These are phyloP conservation scores for Cynara cardunculus DNA, from an alignment of 129 eudicot species.

Conservation along the genomic window DNA sequence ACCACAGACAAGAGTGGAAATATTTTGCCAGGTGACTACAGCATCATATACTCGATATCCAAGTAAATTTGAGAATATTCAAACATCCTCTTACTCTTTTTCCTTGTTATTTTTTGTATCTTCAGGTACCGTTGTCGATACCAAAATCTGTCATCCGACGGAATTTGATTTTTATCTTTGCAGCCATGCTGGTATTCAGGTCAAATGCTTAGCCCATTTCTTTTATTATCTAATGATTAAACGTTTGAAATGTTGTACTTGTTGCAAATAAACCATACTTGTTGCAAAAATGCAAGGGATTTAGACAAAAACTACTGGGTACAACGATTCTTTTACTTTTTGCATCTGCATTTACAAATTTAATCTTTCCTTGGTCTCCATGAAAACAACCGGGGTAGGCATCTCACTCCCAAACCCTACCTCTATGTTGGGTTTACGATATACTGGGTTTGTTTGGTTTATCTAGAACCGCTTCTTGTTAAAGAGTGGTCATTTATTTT, in stretches of 20 bases:
- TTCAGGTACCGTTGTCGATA: slow-evolving; percentile 67
- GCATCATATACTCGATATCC: neutral
- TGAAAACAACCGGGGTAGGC: too few species aligned
- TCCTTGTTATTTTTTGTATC: neutral
- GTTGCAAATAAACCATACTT: neutral
- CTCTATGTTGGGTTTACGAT: too few species aligned
- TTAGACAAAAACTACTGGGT: too few species aligned
- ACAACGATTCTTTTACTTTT: too few species aligned
- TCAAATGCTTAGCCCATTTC: neutral
- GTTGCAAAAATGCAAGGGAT: neutral
- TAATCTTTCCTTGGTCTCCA: too few species aligned
- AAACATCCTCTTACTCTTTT: neutral
- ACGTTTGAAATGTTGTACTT: neutral
- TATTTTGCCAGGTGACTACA: slow-evolving; percentile 49
- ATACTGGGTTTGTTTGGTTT: too few species aligned
- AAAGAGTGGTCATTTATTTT: neutral
- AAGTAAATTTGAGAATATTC: neutral
- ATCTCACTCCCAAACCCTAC: too few species aligned
- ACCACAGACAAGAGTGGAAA: slow-evolving; percentile 74
- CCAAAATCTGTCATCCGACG: slow-evolving; percentile 67
- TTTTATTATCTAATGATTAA: neutral
- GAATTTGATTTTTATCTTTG: slow-evolving; percentile 64
- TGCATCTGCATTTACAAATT: too few species aligned
- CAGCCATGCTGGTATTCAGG: slow-evolving; percentile 72
- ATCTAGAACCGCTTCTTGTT: too few species aligned